A percentile compares a stretch with the other conserved stretches of the same genome.
phyloP scores from a whole-genome alignment of 257 asterid genomes.

The Solanum bulbocastanum region DNA sequence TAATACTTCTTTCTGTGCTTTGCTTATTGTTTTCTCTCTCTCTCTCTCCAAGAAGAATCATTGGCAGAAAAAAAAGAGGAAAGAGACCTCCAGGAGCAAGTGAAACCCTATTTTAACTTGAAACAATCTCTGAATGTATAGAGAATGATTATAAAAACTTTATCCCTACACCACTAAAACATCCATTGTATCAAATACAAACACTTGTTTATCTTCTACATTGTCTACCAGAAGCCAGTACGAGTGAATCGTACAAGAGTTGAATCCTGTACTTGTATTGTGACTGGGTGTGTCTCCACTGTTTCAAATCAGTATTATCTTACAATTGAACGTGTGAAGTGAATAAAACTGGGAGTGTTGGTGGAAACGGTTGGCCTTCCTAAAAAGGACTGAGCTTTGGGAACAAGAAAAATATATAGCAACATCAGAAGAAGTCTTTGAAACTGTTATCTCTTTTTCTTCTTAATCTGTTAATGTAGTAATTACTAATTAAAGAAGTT shows the following conservation, averaged over 20 bases:
- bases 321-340: neutral
- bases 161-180: neutral
- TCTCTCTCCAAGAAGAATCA: neutral
- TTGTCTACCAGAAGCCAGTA: neutral
- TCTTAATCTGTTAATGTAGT: neutral
- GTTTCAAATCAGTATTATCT: neutral
- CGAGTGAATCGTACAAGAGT: neutral
- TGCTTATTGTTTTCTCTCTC: neutral
- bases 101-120: neutral
- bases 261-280: neutral
- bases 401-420: neutral
- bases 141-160: neutral
- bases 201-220: neutral
- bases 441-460: neutral
- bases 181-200: neutral
- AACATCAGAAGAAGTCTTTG: neutral
- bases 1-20: neutral
- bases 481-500: neutral
- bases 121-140: neutral
- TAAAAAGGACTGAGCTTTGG: neutral
- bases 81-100: neutral
- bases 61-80: neutral
- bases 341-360: neutral
- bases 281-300: neutral
- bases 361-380: neutral